Evolutionary conservation across 306 rosid species (phyloP).

Genomic region (Trifolium pratense): DNA sequence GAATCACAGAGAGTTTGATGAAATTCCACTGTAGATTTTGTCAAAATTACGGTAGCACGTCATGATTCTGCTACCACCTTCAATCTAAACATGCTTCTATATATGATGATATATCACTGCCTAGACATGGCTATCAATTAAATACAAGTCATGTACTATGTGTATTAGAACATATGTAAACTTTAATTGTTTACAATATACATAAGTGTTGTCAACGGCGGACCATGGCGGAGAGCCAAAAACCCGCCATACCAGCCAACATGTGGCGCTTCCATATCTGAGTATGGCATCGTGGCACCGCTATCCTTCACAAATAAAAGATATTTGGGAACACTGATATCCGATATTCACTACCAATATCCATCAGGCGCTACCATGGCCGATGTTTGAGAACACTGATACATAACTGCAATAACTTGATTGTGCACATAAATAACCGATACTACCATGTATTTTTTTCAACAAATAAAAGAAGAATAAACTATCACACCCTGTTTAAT

Average conservation of each 20-base stretch:
- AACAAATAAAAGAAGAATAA: background rate
- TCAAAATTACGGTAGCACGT: background rate
- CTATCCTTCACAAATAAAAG: no score
- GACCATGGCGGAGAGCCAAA: no score
- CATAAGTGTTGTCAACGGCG: no score
- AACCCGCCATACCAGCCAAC: no score
- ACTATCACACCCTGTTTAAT: background rate
- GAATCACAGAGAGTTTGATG: background rate
- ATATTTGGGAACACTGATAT: no score
- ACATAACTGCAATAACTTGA: conserved; percentile 23
- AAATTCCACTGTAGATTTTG: background rate
- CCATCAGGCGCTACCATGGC: no score
- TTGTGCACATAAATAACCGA: background rate
- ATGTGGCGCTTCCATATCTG: no score
- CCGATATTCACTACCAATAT: no score
- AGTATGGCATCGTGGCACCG: no score
- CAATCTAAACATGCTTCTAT: background rate
- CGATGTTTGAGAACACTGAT: background rate
- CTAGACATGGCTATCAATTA: conserved; percentile 20
- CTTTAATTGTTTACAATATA: conserved; percentile 28
- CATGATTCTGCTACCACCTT: background rate
- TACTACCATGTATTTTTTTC: background rate
- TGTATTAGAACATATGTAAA: conserved; percentile 31
- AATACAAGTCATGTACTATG: conserved; percentile 11
- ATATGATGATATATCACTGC: conserved; percentile 3